Base-by-base conservation (phyloP, 2,329 filamentous ascomycete species). In the Ceratocystiopsis minuta region DNA sequence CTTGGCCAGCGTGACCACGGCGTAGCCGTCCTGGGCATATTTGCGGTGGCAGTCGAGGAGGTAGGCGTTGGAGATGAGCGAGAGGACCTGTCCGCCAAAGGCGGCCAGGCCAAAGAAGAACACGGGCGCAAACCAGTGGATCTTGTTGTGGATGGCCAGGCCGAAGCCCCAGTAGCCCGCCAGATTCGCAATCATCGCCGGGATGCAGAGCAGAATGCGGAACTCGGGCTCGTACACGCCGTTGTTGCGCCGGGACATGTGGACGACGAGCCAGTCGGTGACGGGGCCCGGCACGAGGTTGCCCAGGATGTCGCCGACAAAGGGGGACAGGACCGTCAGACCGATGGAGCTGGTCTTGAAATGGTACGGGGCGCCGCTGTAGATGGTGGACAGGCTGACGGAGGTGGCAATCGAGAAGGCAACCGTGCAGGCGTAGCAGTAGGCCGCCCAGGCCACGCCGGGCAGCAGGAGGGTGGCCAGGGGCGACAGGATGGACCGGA, bases 181-280 rank as follows among this genome's bases (percentile, higher is more conserved):
- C 4, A 57, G 53, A 1, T 62, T 63, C 15, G 65, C 48, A 13
- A 67, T 40, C 15, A 58, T 53, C 1, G 62, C 58, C 6, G 64
- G 53, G 20, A 59, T 43, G 46, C 66, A 59, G 2, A 64, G 56
- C 13, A 59, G 59, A 10, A 67, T 55, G 11, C 67, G 60, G 48
- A 69, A 70, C 49, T 71, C 67, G 6, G 67, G 68, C 49, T 71
- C 67, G 52, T 70, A 71, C 38, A 68, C 55, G n/a, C 67, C 67
- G 16, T 54, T 55, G 50, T 70, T 71, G 46, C 57, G 61, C 50
- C 60, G 63, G 4, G 66, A 62, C 43, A 67, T 59, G 52, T 56
- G 64, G 16, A 67, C 46, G 43, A 55, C 59, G 31, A 63, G 50
- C 52, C 55, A 62, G 51, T 67, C 66, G 48, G 62, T 66, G 38